phyloP scores from a whole-genome alignment of 306 rosid species.

The Rosa persica region DNA sequence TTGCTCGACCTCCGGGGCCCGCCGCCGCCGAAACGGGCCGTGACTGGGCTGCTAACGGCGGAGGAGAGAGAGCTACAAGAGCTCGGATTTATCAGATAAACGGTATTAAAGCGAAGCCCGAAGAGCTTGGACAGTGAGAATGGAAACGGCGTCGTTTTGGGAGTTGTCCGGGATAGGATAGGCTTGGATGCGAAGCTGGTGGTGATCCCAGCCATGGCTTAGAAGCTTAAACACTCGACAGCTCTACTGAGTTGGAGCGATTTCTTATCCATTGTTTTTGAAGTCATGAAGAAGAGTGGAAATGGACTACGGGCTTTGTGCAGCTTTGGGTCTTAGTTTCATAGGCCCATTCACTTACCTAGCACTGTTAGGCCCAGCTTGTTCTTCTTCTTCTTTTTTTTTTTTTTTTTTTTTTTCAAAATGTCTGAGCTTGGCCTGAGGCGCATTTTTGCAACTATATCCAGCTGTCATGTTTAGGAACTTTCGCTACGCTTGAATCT shows the following conservation, averaged over 20 bases:
- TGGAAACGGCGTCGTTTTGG: constrained; percentile 29
- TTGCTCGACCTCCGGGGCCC: constrained; percentile 43
- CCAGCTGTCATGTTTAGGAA: no score
- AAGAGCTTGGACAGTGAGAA: constrained; percentile 56
- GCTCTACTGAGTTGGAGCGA: background rate
- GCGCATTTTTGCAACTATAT: no score
- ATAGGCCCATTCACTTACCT: background rate
- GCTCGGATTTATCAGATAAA: constrained; percentile 31
- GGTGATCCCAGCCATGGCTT: constrained; percentile 74
- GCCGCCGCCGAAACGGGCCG: constrained; percentile 58
- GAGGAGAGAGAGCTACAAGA: constrained; percentile 28
- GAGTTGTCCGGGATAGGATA: constrained; percentile 25
- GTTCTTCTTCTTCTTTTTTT: no score
- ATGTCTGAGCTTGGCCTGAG: no score
- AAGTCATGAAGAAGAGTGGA: background rate
- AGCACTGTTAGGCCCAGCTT: background rate
- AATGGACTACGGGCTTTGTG: background rate
- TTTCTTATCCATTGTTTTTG: constrained; percentile 11
- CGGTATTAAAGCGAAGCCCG: constrained; percentile 40
- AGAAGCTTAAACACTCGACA: background rate
- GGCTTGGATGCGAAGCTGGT: constrained; percentile 50
- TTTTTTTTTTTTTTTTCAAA: no score
- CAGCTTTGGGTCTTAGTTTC: background rate
- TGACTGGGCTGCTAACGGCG: constrained; percentile 24
- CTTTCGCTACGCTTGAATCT: no score